Base-by-base conservation (phyloP, 306 rosid genomes). In the Begonia loranthoides region DNA sequence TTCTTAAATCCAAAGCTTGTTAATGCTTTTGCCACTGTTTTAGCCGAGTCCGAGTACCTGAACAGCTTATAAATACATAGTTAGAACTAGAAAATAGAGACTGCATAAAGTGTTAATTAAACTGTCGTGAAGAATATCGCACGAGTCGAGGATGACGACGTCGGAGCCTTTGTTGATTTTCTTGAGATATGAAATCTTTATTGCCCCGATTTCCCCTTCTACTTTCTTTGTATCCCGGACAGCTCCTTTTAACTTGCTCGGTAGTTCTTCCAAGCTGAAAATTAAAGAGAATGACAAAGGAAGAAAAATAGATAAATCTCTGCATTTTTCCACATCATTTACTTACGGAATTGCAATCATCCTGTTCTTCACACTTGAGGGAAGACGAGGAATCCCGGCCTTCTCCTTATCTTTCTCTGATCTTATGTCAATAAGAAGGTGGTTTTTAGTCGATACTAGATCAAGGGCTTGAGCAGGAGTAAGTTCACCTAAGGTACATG, bases 381-480 rank as follows among this genome's bases (percentile, higher is more conserved):
- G 95, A 59, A 90, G 95, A 51, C 92, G 92, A 49, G 99, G 99
- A 56, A 86, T 64, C 57, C 95, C 99, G 0, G 94, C 40, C 65
- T 78, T 86, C 73, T 80, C 85, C 71, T 92, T 92, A 17, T 92
- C 99, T 58, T 83, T 92, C 73, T 92, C 96, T 1, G 92, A 56
- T 66, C 99, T 67, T 38, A 90, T 80, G 62, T 86, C 95, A 9
- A 90, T 64, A 77, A 86, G 41, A 49, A 76, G 9, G 59, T 78
- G 69, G 58, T 71, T 80, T 63, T 79, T 82, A 16, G 86, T 59
- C 0, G 77, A 80, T 56, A 90, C 13, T 57, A 82, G 62, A 72
- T 90, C 95, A 45, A 90, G 94, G 28, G 99, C 68, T 76, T 90
- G 94, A 63, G 99, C 88, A 60, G 99, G 80, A 8, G 84, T 78